Percentiles rank a stretch among this genome's conserved stretches.
These are phyloP conservation scores for Epichloe bromicola DNA, from an alignment of 2,329 filamentous ascomycete genomes.

Conservation along the genomic window DNA sequence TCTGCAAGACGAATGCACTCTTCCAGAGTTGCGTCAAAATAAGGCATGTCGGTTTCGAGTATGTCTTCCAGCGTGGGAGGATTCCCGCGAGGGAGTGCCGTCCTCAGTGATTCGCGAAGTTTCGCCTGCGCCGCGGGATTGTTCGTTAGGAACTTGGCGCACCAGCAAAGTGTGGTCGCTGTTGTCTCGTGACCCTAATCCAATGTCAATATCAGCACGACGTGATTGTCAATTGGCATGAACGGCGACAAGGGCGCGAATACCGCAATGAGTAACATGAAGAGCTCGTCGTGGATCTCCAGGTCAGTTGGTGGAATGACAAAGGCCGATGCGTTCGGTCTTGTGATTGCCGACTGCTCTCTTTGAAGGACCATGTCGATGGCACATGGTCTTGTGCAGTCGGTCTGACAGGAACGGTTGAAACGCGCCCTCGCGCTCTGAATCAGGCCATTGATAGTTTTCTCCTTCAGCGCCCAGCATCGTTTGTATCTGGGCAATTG, in stretches of 20 bases:
- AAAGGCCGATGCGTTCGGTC: background rate
- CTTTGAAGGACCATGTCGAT: conserved; percentile 5
- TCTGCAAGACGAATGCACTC: conserved; percentile 1
- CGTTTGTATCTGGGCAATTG: background rate
- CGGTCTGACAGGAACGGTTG: background rate
- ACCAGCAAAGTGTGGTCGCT: conserved; percentile 9
- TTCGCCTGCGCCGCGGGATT: conserved; percentile 7
- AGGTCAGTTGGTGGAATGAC: background rate
- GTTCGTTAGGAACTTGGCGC: conserved; percentile 10
- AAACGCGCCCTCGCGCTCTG: background rate
- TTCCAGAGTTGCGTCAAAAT: conserved; percentile 1
- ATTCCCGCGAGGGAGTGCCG: conserved; percentile 4
- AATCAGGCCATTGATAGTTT: background rate
- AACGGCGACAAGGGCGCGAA: background rate
- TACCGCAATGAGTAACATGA: conserved; percentile 8
- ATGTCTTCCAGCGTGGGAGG: background rate
- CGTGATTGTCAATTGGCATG: background rate
- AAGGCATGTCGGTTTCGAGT: background rate
- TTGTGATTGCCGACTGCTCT: background rate
- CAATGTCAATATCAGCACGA: background rate
- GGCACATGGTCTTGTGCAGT: conserved; percentile 1
- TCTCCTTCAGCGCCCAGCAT: background rate
- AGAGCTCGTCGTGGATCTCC: conserved; percentile 13
- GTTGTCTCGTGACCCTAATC: conserved; percentile 13
- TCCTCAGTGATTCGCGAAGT: conserved; percentile 11